Conservation (phyloP, 192 early-diverging fungal species). For the Dissophora ornata region DNA sequence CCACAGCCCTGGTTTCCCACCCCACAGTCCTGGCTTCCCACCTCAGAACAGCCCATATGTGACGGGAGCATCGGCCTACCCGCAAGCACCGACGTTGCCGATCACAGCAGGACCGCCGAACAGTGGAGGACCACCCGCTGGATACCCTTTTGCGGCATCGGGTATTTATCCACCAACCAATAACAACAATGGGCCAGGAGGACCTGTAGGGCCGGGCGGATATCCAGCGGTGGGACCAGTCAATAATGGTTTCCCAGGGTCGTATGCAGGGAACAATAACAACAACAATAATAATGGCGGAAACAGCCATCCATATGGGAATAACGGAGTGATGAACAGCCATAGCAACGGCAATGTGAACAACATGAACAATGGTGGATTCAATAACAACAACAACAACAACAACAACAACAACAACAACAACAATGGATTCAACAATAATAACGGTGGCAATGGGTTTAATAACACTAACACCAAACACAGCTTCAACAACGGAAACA, state of each 20-base stretch:
- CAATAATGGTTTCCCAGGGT: slow-evolving; percentile 1
- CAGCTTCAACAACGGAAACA: slow-evolving; percentile 6
- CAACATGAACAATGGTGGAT: slow-evolving; percentile 20
- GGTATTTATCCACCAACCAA: slow-evolving; percentile 23
- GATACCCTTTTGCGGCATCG: slow-evolving; percentile 33
- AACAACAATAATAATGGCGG: slow-evolving; percentile 11
- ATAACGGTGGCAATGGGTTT: not conserved
- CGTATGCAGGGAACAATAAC: slow-evolving; percentile 8
- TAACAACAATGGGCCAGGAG: slow-evolving; percentile 8
- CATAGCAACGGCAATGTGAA: slow-evolving; percentile 30
- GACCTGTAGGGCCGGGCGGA: not conserved
- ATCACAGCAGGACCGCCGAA: slow-evolving; percentile 7
- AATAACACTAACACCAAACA: slow-evolving; percentile 4
- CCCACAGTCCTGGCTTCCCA: slow-evolving; percentile 7
- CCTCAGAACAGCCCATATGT: not conserved
- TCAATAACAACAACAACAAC: slow-evolving; percentile 26
- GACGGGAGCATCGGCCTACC: slow-evolving; percentile 16
- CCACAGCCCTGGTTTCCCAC: slow-evolving; percentile 2
- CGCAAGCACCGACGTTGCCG: slow-evolving; percentile 22
- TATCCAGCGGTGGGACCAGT: not conserved
- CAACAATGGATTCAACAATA: slow-evolving; percentile 11
- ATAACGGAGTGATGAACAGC: slow-evolving; percentile 15
- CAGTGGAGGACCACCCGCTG: slow-evolving; percentile 31
- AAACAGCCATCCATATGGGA: slow-evolving; percentile 4
- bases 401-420: slow-evolving; percentile 13